A percentile compares a stretch with the other conserved stretches of the same genome.
Conservation (phyloP, 805 yeast genomes). For the Peterozyma toletana region DNA sequence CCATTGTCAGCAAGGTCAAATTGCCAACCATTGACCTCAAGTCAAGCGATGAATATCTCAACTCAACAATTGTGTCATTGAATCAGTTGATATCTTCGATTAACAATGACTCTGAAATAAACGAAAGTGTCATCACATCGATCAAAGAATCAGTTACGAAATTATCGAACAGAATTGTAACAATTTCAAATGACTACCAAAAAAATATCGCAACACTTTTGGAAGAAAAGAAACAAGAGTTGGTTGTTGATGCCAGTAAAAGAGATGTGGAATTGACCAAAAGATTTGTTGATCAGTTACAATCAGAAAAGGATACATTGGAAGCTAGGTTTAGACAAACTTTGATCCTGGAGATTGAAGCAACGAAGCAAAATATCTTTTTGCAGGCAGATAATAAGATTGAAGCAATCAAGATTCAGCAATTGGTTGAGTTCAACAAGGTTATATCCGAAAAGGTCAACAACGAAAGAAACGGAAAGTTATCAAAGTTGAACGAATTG, state of each 20-base stretch:
- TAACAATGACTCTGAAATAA: conserved; percentile 14
- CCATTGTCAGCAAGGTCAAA: conserved; percentile 9
- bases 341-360: conserved; percentile 57
- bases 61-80: conserved; percentile 24
- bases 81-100: conserved; percentile 26
- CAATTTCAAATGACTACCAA: conserved; percentile 11
- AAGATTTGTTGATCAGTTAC: conserved; percentile 53
- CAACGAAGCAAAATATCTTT: conserved; percentile 56
- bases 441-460: conserved; percentile 56
- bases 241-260: conserved; percentile 20
- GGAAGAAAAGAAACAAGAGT: conserved; percentile 21
- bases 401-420: conserved; percentile 56
- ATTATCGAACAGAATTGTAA: conserved; percentile 14
- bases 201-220: conserved; percentile 14
- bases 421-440: conserved; percentile 59
- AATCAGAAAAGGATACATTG: conserved; percentile 51
- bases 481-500: conserved; percentile 60
- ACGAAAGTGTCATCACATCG: conserved; percentile 15
- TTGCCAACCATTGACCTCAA: conserved; percentile 23
- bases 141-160: conserved; percentile 14
- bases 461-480: conserved; percentile 70
- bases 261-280: conserved; percentile 53
- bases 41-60: conserved; percentile 24
- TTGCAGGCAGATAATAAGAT: conserved; percentile 72
- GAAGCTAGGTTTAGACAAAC: conserved; percentile 52